A percentile compares a stretch with the other conserved stretches of the same genome.
Evolutionary conservation across 148 eudicot species (phyloP).

Genomic region (Euryodendron excelsum): DNA sequence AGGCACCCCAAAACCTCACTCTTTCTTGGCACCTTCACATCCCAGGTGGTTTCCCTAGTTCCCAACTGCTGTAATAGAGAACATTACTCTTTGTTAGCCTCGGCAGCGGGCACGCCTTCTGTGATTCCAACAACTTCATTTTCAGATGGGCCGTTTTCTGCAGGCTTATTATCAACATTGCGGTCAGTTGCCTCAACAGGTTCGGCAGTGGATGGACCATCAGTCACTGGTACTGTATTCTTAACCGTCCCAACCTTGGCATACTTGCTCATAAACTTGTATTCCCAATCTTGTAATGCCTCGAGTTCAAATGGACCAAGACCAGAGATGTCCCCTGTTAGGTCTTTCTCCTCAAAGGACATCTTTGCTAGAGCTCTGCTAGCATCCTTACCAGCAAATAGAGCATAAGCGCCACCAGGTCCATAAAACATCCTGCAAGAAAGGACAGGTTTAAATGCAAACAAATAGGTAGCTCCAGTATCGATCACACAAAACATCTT

Average conservation of each 20-base stretch:
- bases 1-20: neutral
- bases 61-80: neutral
- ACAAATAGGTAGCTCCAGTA: neutral
- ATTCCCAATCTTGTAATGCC: slow-evolving; percentile 95
- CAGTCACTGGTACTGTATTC: slow-evolving; percentile 41
- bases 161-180: slow-evolving; percentile 29
- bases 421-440: slow-evolving; percentile 86
- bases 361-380: slow-evolving; percentile 97
- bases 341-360: slow-evolving; percentile 93
- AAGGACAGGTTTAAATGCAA: neutral
- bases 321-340: slow-evolving; percentile 76
- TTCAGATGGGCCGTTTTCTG: slow-evolving; percentile 28
- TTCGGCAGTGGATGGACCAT: slow-evolving; percentile 40
- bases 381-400: slow-evolving; percentile 96
- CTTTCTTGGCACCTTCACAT: neutral
- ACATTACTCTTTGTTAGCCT: slow-evolving; percentile 40
- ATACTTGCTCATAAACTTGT: slow-evolving; percentile 97
- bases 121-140: slow-evolving; percentile 21
- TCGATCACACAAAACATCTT: neutral
- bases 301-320: slow-evolving; percentile 91
- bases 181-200: slow-evolving; percentile 37
- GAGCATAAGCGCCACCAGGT: slow-evolving; percentile 94
- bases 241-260: slow-evolving; percentile 86
- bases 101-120: slow-evolving; percentile 24
- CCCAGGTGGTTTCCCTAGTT: neutral